phyloP scores from a whole-genome alignment of 202 grass and related monocot genomes.

The Carex sylvatica region DNA sequence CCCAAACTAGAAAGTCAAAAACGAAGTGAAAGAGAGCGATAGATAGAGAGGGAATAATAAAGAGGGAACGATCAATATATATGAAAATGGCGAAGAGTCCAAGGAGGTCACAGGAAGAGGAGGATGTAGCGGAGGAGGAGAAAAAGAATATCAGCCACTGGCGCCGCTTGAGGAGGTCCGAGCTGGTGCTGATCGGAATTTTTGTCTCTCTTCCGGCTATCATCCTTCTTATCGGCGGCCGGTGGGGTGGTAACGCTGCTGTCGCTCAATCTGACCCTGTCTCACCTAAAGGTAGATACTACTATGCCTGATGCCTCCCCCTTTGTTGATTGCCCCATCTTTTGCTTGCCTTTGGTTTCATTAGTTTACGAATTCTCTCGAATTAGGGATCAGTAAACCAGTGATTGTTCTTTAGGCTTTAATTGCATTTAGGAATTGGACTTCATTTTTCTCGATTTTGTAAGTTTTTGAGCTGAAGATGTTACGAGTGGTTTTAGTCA shows the following conservation, averaged over 20 bases:
- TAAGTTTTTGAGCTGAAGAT: not conserved
- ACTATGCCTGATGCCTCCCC: not conserved
- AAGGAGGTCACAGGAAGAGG: slow-evolving; percentile 33
- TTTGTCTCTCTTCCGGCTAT: slow-evolving; percentile 55
- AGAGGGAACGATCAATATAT: slow-evolving; percentile 34
- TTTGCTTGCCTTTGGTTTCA: too few species aligned
- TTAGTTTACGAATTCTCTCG: not conserved
- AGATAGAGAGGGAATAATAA: too few species aligned
- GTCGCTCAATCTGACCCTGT: not conserved
- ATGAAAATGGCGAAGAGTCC: slow-evolving; percentile 65
- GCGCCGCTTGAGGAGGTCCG: slow-evolving; percentile 46
- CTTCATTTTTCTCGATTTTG: not conserved
- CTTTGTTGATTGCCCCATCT: too few species aligned
- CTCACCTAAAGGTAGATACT: not conserved
- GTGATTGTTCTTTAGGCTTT: not conserved
- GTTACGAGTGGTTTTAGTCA: not conserved
- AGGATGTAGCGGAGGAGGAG: slow-evolving; percentile 33
- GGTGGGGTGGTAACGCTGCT: slow-evolving; percentile 8
- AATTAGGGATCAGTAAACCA: not conserved
- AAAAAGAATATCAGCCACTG: slow-evolving; percentile 41
- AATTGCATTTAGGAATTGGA: not conserved
- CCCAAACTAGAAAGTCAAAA: slow-evolving; percentile 6
- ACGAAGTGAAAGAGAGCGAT: not conserved
- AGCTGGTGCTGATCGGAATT: slow-evolving; percentile 60
- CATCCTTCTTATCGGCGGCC: slow-evolving; percentile 43